Evolutionary conservation across 805 yeast species (phyloP).

Genomic region (Dipodascopsis tothii): DNA sequence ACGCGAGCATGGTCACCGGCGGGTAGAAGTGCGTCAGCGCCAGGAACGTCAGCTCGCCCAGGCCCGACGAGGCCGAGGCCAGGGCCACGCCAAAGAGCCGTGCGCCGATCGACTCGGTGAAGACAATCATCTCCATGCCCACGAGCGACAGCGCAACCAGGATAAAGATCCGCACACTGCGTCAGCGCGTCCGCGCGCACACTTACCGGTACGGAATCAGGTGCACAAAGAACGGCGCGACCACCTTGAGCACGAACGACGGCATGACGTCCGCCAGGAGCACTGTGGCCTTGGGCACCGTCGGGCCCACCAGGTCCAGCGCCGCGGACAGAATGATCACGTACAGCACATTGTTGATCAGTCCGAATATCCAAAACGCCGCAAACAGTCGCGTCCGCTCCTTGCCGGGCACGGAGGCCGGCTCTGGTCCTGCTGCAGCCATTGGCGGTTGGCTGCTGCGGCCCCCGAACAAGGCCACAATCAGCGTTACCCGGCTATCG

Average conservation of each 20-base stretch:
- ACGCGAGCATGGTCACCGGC: slow-evolving; percentile 59
- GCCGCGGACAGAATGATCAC: slow-evolving; percentile 91
- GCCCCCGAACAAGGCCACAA: no score
- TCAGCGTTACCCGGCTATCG: no score
- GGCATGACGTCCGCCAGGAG: slow-evolving; percentile 83
- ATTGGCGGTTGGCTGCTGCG: no score
- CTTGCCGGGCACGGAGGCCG: neutral
- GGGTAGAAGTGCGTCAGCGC: slow-evolving; percentile 76
- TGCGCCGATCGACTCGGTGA: slow-evolving; percentile 32
- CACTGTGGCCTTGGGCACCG: slow-evolving; percentile 77
- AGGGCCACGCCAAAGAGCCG: slow-evolving; percentile 62
- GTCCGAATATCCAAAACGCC: slow-evolving; percentile 49
- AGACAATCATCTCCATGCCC: slow-evolving; percentile 71
- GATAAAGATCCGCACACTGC: slow-evolving; percentile 40
- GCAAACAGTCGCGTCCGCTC: slow-evolving; percentile 7
- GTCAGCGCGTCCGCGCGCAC: neutral
- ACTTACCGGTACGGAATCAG: slow-evolving; percentile 44
- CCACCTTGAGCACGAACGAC: slow-evolving; percentile 58
- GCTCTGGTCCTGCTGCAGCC: no score
- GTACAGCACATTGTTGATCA: slow-evolving; percentile 79
- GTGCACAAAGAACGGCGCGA: slow-evolving; percentile 76
- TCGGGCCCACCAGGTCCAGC: slow-evolving; percentile 77
- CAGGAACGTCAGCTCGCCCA: slow-evolving; percentile 84
- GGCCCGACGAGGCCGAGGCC: slow-evolving; percentile 79
- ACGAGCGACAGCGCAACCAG: slow-evolving; percentile 52